Conservation (phyloP, 768 basidiomycete genomes). For the Russula sp. region DNA sequence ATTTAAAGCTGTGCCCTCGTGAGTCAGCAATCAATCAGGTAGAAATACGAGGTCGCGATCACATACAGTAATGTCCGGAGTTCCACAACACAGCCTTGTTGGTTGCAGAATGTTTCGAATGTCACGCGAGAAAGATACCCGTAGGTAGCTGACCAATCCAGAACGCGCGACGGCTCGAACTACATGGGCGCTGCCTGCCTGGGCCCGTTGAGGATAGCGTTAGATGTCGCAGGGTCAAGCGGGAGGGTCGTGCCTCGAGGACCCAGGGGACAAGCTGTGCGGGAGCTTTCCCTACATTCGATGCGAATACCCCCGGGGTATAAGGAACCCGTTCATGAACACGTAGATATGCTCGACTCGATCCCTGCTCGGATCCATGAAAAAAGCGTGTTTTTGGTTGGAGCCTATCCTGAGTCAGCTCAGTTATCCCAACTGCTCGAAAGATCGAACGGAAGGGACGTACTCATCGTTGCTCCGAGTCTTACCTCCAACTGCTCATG, state of each 20-base stretch:
- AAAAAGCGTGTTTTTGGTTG: constrained; percentile 14
- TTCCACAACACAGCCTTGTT: too few relatives aligned
- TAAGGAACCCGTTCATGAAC: constrained; percentile 4
- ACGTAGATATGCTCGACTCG: constrained; percentile 8
- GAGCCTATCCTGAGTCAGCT: not conserved
- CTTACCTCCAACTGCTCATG: too few relatives aligned
- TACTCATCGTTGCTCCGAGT: too few relatives aligned
- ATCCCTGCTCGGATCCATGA: not conserved
- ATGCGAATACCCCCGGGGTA: not conserved
- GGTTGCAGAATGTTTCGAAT: too few relatives aligned
- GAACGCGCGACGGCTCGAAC: too few relatives aligned
- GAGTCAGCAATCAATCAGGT: too few relatives aligned
- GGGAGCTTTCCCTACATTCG: not conserved
- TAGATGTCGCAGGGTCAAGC: not conserved
- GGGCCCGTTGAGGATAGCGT: constrained; percentile 8
- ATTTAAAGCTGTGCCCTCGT: too few relatives aligned
- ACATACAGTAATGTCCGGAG: too few relatives aligned
- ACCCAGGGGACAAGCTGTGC: not conserved
- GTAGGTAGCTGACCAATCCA: too few relatives aligned
- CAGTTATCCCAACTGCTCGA: not conserved
- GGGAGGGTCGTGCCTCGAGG: not conserved
- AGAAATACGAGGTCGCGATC: too few relatives aligned
- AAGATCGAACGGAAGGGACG: not conserved
- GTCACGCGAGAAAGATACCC: too few relatives aligned
- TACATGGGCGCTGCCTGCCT: too few relatives aligned